Evolutionary conservation across 352 stramenopile species (phyloP), one percentile per base, ranked within the genome.

Genomic region (Globisporangium orthogonon): DNA sequence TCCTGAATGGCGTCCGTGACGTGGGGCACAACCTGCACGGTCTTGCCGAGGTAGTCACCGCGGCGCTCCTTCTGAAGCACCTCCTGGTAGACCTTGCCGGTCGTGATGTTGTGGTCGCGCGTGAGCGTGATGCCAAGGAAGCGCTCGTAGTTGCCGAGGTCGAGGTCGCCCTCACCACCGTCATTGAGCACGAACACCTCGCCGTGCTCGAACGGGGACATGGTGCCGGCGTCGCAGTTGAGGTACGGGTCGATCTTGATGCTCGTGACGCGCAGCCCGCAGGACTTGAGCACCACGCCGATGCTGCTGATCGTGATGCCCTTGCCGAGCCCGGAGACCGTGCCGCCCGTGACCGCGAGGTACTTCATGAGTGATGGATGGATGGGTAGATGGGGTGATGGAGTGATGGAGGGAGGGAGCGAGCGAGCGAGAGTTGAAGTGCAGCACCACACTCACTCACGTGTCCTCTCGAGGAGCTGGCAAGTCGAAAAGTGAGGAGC

Each of bases 241-340:
- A 99, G 83, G 80, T 99, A 99, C 43, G 97, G 97, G 76, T 99
- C 97, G 70, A 99, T 99, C 80, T 99, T 99, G 70, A 99, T 91
- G 29, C 91, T 90, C 44, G 97, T 99, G 46, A 98, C 96, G 58
- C 86, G 78, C 60, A 99, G 76, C 6, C 95, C 93, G 74, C 93
- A 91, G 53, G 94, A 87, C 69, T 98, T 98, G 60, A 99, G 91
- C 66, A 99, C 78, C 17, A 98, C 87, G 56, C 97, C 97, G 70
- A 99, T 98, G 70, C 85, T 98, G 60, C 85, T 98, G 78, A 98
- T 98, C 48, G 97, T 99, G 62, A 99, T 98, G 60, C 97, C 97
- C 70, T 99, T 99, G 60, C 97, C 97, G 47, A 99, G 83, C n/a
- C 97, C 97, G 66, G 89, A 98, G 51, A 99, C 90, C 14, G 98